These are phyloP conservation scores for Saccharomycopsis fermentans DNA, from an alignment of 805 yeast genomes.

Conservation along the genomic window DNA sequence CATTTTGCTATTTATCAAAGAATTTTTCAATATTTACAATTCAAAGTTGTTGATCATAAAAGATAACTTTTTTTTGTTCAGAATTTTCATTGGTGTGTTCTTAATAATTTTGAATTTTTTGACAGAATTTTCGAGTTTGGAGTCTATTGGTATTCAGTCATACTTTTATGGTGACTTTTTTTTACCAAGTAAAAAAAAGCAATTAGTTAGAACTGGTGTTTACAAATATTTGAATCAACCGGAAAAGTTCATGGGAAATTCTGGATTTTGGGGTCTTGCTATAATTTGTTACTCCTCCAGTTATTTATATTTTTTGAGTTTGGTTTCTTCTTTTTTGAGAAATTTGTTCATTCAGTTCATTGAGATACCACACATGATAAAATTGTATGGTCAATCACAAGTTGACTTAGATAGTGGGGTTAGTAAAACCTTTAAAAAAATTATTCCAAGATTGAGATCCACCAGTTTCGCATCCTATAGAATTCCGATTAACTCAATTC, in stretches of 20 bases:
- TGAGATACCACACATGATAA: constrained; percentile 70
- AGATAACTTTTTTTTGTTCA: constrained; percentile 36
- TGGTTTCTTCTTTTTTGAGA: constrained; percentile 58
- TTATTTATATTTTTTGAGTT: constrained; percentile 39
- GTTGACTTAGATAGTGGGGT: constrained; percentile 25
- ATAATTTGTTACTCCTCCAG: constrained; percentile 46
- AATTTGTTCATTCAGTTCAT: constrained; percentile 60
- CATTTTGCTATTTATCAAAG: constrained; percentile 28
- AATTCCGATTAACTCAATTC: not conserved
- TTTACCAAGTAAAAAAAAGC: constrained; percentile 41
- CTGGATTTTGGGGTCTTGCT: constrained; percentile 69
- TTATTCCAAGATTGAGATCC: constrained; percentile 6
- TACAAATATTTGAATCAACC: constrained; percentile 78
- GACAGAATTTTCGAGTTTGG: constrained; percentile 59
- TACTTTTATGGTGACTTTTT: constrained; percentile 88
- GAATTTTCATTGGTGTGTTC: constrained; percentile 48
- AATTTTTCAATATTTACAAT: constrained; percentile 21
- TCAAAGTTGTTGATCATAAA: not conserved
- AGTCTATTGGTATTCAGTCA: constrained; percentile 73
- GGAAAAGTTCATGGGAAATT: constrained; percentile 65
- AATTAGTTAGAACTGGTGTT: constrained; percentile 67
- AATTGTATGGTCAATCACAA: constrained; percentile 57
- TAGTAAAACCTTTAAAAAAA: constrained; percentile 18
- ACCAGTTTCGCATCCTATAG: not conserved
- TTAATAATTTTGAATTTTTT: constrained; percentile 52